Conservation (phyloP, 2,329 filamentous ascomycete species). For the Pyricularia sp. region DNA sequence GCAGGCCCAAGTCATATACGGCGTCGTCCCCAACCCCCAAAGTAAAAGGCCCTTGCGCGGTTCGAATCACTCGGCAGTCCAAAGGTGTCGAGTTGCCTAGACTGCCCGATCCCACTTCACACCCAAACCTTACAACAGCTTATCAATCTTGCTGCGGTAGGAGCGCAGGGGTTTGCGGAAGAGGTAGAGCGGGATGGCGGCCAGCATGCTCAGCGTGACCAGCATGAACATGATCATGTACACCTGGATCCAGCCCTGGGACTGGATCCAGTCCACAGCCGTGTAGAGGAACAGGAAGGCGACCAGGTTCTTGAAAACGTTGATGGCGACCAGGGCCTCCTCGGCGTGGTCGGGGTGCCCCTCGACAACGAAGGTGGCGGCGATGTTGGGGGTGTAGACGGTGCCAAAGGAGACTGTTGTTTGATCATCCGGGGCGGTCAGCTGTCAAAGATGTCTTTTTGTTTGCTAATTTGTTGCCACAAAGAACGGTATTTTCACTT, state of each 20-base stretch:
- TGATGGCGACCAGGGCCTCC: constrained; percentile 7
- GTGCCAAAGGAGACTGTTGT: constrained; percentile 1
- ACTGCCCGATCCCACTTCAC: background rate
- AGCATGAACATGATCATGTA: background rate
- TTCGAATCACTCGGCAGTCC: background rate
- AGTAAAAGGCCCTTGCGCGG: background rate
- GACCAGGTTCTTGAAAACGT: constrained; percentile 26
- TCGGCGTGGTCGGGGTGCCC: constrained; percentile 8
- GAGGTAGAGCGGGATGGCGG: background rate
- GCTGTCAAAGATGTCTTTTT: background rate
- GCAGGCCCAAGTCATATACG: too few relatives aligned
- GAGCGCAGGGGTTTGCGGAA: background rate
- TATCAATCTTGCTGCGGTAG: background rate
- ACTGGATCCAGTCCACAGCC: background rate
- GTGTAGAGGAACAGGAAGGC: constrained; percentile 32
- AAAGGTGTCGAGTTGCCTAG: background rate
- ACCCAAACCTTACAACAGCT: background rate
- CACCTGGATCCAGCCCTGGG: background rate
- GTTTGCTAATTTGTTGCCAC: too few relatives aligned
- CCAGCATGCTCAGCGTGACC: background rate
- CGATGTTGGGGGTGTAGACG: constrained; percentile 2
- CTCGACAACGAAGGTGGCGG: constrained; percentile 7
- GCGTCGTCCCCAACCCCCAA: too few relatives aligned
- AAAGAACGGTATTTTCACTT: background rate
- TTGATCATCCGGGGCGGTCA: background rate